phyloP scores from a whole-genome alignment of 2,329 filamentous ascomycete genomes.

The Nannizziopsis barbatae region DNA sequence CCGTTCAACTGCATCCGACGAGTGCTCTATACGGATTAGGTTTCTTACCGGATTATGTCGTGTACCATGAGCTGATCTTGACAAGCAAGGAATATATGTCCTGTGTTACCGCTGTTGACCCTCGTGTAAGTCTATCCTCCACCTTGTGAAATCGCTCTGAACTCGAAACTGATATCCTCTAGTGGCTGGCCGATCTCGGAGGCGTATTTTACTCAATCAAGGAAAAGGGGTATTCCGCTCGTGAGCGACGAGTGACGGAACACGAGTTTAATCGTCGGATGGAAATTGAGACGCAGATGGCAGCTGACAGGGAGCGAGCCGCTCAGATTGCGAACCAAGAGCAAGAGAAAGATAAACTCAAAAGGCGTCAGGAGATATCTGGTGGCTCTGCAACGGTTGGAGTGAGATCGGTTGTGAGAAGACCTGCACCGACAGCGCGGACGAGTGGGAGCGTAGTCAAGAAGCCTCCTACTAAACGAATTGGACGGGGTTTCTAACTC shows the following conservation, averaged over 20 bases:
- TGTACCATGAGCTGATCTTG: conserved; percentile 95
- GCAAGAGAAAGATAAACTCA: conserved; percentile 25
- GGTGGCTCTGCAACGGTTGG: conserved; percentile 20
- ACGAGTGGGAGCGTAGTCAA: conserved; percentile 31
- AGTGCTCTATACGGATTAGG: conserved; percentile 85
- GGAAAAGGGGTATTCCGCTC: conserved; percentile 86
- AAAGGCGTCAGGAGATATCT: conserved; percentile 29
- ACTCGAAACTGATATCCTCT: neutral
- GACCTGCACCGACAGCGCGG: conserved; percentile 21
- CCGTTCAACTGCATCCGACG: conserved; percentile 87
- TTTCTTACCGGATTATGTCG: conserved; percentile 89
- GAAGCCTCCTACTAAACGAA: conserved; percentile 28
- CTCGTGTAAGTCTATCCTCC: conserved; percentile 45
- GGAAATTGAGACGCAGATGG: conserved; percentile 90
- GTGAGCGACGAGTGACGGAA: conserved; percentile 78
- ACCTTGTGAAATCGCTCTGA: neutral
- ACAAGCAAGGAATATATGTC: conserved; percentile 98
- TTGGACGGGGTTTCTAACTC: conserved; percentile 22
- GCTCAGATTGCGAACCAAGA: conserved; percentile 32
- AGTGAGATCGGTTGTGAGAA: conserved; percentile 24
- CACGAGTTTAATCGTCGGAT: conserved; percentile 85
- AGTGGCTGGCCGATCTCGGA: conserved; percentile 88
- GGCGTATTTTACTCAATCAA: conserved; percentile 96
- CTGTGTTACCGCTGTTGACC: conserved; percentile 89
- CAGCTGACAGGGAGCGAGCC: conserved; percentile 60